These are phyloP conservation scores for Ceratorhiza oryzae-sativae DNA, from an alignment of 1,284 basidiomycete genomes.

Conservation along the genomic window DNA sequence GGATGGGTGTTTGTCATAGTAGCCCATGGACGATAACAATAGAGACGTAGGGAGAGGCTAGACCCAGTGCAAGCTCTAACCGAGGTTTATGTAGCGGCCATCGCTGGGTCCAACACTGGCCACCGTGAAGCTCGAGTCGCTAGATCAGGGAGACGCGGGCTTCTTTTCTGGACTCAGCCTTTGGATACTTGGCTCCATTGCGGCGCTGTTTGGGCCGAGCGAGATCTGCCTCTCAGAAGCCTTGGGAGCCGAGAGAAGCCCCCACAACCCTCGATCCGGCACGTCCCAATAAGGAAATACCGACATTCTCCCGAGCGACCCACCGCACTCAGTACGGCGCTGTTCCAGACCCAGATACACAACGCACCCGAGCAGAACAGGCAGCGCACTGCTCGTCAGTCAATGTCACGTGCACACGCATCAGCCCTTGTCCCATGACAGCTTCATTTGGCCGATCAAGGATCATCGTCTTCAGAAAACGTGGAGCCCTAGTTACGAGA, in stretches of 20 bases:
- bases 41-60: neutral
- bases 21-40: neutral
- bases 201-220: neutral
- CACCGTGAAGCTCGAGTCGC: neutral
- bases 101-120: neutral
- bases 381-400: too few species aligned
- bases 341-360: too few species aligned
- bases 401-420: neutral
- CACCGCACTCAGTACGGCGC: too few species aligned
- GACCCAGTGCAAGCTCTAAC: neutral
- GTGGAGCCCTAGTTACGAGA: neutral
- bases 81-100: neutral
- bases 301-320: neutral
- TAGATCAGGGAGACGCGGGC: neutral
- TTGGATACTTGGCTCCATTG: neutral
- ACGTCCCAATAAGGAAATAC: neutral
- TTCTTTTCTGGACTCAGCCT: neutral
- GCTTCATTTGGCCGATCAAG: neutral
- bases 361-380: too few species aligned
- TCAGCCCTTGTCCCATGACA: neutral
- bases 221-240: neutral
- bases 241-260: neutral
- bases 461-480: neutral
- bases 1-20: slow-evolving; percentile 11
- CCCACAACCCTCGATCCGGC: neutral